Percentiles rank a stretch among this genome's conserved stretches.
phyloP scores from a whole-genome alignment of 1,139 yeast genomes.

The Suhomyces anneliseae region DNA sequence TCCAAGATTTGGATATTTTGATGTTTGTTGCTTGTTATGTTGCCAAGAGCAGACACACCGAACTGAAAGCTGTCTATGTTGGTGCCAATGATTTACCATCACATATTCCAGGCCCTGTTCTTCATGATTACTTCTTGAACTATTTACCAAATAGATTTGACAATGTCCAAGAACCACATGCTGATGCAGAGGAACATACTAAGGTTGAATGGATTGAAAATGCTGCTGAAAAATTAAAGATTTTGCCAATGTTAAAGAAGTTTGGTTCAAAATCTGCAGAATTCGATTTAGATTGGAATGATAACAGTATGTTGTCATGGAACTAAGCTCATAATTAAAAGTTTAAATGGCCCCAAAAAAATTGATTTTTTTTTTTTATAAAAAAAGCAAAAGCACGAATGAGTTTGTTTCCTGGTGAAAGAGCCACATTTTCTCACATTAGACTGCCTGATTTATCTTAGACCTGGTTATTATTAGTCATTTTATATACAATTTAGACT shows the following conservation, averaged over 20 bases:
- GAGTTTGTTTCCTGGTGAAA: too few relatives aligned
- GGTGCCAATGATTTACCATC: conserved; percentile 37
- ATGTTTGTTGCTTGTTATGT: conserved; percentile 33
- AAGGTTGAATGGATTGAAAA: conserved; percentile 28
- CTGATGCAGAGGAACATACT: conserved; percentile 9
- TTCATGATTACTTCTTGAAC: conserved; percentile 40
- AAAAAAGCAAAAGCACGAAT: too few relatives aligned
- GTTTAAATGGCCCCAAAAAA: too few relatives aligned
- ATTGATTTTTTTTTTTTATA: too few relatives aligned
- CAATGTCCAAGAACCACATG: conserved; percentile 8
- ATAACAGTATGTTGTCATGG: conserved; percentile 29
- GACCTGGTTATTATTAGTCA: too few relatives aligned
- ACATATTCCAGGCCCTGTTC: conserved; percentile 35
- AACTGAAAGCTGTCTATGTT: conserved; percentile 20
- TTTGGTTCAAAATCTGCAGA: conserved; percentile 30
- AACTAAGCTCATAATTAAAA: background rate
- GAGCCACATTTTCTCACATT: too few relatives aligned
- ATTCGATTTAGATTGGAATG: conserved; percentile 41
- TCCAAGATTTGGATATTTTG: conserved; percentile 43
- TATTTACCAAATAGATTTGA: conserved; percentile 31
- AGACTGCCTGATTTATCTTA: too few relatives aligned
- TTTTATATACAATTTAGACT: too few relatives aligned
- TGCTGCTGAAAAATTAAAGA: conserved; percentile 19
- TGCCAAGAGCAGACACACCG: conserved; percentile 24
- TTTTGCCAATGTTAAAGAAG: conserved; percentile 38